These are phyloP conservation scores for Penicillium sp. DNA, from an alignment of 2,329 filamentous ascomycete genomes.

Conservation along the genomic window DNA sequence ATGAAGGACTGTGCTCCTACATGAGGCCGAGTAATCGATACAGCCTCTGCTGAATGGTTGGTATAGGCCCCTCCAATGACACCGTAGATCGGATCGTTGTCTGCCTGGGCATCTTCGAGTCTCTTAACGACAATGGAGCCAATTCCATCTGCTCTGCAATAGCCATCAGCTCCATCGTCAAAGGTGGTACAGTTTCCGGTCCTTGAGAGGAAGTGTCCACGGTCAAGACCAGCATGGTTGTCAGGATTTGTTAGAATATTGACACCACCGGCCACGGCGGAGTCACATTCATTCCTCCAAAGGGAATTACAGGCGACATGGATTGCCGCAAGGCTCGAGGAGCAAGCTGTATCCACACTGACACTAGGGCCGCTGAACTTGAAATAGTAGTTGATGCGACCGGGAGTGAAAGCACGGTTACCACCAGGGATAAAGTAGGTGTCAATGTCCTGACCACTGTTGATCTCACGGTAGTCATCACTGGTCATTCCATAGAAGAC, in stretches of 20 bases:
- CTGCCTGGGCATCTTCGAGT: conserved; percentile 71
- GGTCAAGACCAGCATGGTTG: conserved; percentile 71
- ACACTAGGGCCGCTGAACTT: conserved; percentile 71
- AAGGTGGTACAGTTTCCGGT: conserved; percentile 77
- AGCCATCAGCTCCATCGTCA: conserved; percentile 75
- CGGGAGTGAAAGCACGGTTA: conserved; percentile 49
- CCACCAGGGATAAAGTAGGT: conserved; percentile 66
- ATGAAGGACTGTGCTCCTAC: conserved; percentile 70
- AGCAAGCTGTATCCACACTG: conserved; percentile 75
- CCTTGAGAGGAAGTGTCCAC: conserved; percentile 74
- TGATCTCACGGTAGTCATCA: conserved; percentile 75
- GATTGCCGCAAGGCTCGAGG: conserved; percentile 69
- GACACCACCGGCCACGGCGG: conserved; percentile 73
- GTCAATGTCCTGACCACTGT: conserved; percentile 68
- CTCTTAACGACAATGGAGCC: conserved; percentile 75
- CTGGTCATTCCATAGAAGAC: conserved; percentile 74
- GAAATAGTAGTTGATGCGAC: conserved; percentile 60
- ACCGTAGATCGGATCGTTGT: conserved; percentile 68
- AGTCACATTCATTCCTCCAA: conserved; percentile 74
- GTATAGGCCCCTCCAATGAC: conserved; percentile 72
- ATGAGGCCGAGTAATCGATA: conserved; percentile 82
- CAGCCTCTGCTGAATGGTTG: conserved; percentile 77
- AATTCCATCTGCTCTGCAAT: conserved; percentile 75
- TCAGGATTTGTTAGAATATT: conserved; percentile 77
- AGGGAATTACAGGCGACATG: conserved; percentile 70